Evolutionary conservation across 208 protist genomes (phyloP).

Genomic region (Phytomonas francai): DNA sequence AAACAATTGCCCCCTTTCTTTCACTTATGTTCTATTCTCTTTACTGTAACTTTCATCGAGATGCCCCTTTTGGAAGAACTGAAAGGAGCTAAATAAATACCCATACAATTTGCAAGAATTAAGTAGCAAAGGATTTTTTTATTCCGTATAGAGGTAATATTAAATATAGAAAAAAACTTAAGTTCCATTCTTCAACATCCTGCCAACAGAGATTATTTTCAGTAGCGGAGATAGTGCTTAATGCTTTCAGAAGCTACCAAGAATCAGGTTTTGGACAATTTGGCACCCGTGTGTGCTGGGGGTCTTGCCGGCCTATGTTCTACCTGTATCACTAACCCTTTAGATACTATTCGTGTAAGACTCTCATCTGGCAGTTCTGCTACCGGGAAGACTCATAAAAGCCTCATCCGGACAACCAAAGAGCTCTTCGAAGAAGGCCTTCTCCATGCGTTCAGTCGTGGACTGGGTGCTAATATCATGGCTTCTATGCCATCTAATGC

Average conservation of each 20-base stretch:
- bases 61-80: not conserved
- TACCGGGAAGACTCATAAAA: constrained; percentile 80
- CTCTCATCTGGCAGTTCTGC: constrained; percentile 56
- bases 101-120: not conserved
- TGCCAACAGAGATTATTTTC: not conserved
- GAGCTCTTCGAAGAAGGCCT: constrained; percentile 70
- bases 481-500: constrained; percentile 86
- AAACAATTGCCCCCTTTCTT: not conserved
- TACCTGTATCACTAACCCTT: constrained; percentile 84
- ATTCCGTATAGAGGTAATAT: not conserved
- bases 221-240: not conserved
- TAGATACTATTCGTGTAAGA: constrained; percentile 85
- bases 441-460: constrained; percentile 64
- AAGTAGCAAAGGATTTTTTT: not conserved
- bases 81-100: not conserved
- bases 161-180: not conserved
- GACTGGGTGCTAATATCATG: constrained; percentile 80
- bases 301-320: constrained; percentile 83
- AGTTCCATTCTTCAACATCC: not conserved
- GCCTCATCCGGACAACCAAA: constrained; percentile 41
- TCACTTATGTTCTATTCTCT: not conserved
- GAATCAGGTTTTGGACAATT: constrained; percentile 32
- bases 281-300: constrained; percentile 65
- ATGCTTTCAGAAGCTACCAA: constrained; percentile 13
- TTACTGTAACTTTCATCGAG: constrained; percentile 1